Conservation (phyloP, 2,329 filamentous ascomycete species). For the Arthrinium puccinioides region DNA sequence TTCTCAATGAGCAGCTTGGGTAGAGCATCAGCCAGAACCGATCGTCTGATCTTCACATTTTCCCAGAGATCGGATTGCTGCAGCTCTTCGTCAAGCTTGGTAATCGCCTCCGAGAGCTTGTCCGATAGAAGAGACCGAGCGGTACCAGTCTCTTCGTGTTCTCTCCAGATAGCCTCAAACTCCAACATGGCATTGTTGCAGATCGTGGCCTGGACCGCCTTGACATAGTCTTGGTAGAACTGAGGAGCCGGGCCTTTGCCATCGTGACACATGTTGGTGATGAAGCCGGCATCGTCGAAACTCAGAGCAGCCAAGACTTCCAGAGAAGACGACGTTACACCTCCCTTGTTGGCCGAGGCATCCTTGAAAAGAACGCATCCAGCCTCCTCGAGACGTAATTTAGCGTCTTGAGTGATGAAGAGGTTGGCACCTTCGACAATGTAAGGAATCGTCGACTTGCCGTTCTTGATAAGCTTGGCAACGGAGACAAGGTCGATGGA, state of each 20-base stretch:
- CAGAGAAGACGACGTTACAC: conserved; percentile 92
- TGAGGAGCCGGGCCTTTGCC: conserved; percentile 63
- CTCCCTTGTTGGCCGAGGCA: conserved; percentile 96
- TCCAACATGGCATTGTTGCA: conserved; percentile 86
- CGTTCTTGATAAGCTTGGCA: conserved; percentile 80
- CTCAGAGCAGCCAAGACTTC: conserved; percentile 92
- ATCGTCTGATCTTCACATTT: conserved; percentile 68
- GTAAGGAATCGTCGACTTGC: conserved; percentile 82
- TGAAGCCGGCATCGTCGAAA: conserved; percentile 85
- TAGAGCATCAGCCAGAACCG: conserved; percentile 77
- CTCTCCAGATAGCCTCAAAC: conserved; percentile 97
- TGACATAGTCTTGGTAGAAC: conserved; percentile 93
- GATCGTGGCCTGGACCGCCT: conserved; percentile 84
- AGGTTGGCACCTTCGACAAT: conserved; percentile 97
- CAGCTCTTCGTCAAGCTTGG: conserved; percentile 91
- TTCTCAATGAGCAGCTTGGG: conserved; percentile 78
- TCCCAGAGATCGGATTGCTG: conserved; percentile 91
- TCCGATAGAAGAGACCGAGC: conserved; percentile 85
- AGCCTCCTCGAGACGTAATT: conserved; percentile 89
- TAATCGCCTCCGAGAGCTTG: conserved; percentile 85
- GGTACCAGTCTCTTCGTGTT: conserved; percentile 74
- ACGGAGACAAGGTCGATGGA: conserved; percentile 86
- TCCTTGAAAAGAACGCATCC: conserved; percentile 96
- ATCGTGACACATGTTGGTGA: conserved; percentile 89
- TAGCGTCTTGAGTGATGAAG: conserved; percentile 98